Conservation (phyloP, 192 early-diverging fungal genomes). For the Dissophora globulifera region DNA sequence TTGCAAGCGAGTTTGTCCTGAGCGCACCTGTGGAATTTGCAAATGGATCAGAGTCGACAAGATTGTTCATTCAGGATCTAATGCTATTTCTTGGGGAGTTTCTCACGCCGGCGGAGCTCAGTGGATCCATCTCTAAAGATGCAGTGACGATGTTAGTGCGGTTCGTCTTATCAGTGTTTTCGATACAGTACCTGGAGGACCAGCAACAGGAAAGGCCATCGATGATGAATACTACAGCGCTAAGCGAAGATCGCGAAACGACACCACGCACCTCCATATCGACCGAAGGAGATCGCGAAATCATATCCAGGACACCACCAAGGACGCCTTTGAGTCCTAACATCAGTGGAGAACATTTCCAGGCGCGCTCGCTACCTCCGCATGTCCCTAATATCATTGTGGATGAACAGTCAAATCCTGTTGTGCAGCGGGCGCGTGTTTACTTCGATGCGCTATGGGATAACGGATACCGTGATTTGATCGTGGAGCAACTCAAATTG, state of each 20-base stretch:
- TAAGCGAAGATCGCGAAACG: conserved; percentile 4
- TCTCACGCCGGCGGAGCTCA: conserved; percentile 27
- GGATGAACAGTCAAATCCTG: conserved; percentile 24
- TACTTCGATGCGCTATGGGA: conserved; percentile 38
- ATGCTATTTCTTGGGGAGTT: conserved; percentile 20
- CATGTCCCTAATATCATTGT: background rate
- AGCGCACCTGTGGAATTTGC: conserved; percentile 4
- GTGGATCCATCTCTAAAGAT: conserved; percentile 6
- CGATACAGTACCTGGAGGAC: conserved; percentile 25
- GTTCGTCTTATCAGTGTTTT: conserved; percentile 24
- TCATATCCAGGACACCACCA: conserved; percentile 28
- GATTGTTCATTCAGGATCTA: conserved; percentile 28
- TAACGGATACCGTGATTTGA: conserved; percentile 13
- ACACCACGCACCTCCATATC: conserved; percentile 23
- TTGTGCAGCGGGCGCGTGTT: conserved; percentile 10
- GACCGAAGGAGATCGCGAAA: conserved; percentile 8
- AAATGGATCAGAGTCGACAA: conserved; percentile 18
- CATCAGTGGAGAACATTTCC: conserved; percentile 41
- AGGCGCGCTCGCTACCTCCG: background rate
- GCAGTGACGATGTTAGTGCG: conserved; percentile 10
- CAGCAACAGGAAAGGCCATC: conserved; percentile 4
- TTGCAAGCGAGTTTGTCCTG: conserved; percentile 32
- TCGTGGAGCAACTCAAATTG: conserved; percentile 23
- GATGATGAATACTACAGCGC: background rate
- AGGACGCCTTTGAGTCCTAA: conserved; percentile 37